A percentile compares a stretch with the other conserved stretches of the same genome.
Conservation (phyloP, 805 yeast genomes). For the Starmera caribaea region DNA sequence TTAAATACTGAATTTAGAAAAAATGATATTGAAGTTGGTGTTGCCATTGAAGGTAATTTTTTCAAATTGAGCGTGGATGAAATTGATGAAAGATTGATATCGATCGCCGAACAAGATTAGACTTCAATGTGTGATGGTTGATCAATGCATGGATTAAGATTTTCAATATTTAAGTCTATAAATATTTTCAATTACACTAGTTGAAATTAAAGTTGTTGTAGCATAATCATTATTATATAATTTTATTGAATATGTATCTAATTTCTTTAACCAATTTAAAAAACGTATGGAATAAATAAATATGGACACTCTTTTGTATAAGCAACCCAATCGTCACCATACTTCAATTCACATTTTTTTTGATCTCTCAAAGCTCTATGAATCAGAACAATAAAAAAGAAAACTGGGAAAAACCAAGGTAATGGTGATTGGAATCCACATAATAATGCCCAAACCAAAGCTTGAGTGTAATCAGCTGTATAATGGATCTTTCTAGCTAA, state of each 20-base stretch:
- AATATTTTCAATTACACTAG: no score
- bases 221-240: no score
- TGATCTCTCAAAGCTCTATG: slow-evolving; percentile 90
- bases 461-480: slow-evolving; percentile 87
- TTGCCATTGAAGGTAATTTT: slow-evolving; percentile 67
- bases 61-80: slow-evolving; percentile 70
- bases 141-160: no score
- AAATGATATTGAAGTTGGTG: slow-evolving; percentile 88
- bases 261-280: no score
- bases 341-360: slow-evolving; percentile 74
- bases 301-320: slow-evolving; percentile 86
- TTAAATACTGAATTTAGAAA: slow-evolving; percentile 90
- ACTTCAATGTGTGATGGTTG: background rate
- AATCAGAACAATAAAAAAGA: slow-evolving; percentile 76
- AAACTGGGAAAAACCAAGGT: slow-evolving; percentile 94
- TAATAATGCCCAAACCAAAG: slow-evolving; percentile 83
- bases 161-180: no score
- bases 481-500: slow-evolving; percentile 92
- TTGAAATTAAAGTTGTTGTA: no score
- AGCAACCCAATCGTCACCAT: slow-evolving; percentile 90
- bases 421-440: slow-evolving; percentile 84
- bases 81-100: slow-evolving; percentile 86
- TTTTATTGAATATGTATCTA: no score
- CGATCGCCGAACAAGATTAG: slow-evolving; percentile 94
- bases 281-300: slow-evolving; percentile 81